Evolutionary conservation across 1,284 basidiomycete genomes (phyloP).

Genomic region (Rugosomyces carneus): DNA sequence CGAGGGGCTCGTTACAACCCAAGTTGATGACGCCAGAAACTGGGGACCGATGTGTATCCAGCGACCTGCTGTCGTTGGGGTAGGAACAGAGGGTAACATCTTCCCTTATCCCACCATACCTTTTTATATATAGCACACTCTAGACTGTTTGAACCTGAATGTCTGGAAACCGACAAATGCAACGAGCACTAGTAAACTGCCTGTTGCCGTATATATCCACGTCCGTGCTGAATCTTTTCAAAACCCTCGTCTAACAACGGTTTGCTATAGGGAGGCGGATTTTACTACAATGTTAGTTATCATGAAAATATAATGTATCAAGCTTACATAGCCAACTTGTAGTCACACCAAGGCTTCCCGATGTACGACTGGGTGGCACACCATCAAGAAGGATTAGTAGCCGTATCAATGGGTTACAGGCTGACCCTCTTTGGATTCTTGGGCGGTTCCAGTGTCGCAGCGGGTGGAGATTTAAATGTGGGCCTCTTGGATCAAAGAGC

Average conservation of each 20-base stretch:
- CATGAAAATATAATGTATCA: background rate
- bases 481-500: slow-evolving; percentile 27
- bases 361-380: slow-evolving; percentile 43
- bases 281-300: slow-evolving; percentile 26
- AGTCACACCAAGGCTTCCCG: slow-evolving; percentile 38
- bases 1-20: slow-evolving; percentile 20
- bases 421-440: slow-evolving; percentile 41
- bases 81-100: slow-evolving; percentile 34
- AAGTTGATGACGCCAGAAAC: slow-evolving; percentile 33
- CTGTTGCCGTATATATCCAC: slow-evolving; percentile 42
- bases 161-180: slow-evolving; percentile 40
- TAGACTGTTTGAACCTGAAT: slow-evolving; percentile 41
- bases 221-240: slow-evolving; percentile 18
- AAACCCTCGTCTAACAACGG: background rate
- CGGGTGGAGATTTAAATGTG: slow-evolving; percentile 31
- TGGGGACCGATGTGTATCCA: slow-evolving; percentile 40
- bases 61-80: slow-evolving; percentile 34
- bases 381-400: slow-evolving; percentile 32
- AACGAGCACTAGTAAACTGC: slow-evolving; percentile 29
- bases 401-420: slow-evolving; percentile 40
- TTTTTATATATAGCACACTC: background rate
- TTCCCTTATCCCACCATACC: background rate
- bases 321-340: background rate
- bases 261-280: slow-evolving; percentile 36
- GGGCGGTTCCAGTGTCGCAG: slow-evolving; percentile 25